Evolutionary conservation across 345 rosid species (phyloP).

Genomic region (Brassica rapa): DNA sequence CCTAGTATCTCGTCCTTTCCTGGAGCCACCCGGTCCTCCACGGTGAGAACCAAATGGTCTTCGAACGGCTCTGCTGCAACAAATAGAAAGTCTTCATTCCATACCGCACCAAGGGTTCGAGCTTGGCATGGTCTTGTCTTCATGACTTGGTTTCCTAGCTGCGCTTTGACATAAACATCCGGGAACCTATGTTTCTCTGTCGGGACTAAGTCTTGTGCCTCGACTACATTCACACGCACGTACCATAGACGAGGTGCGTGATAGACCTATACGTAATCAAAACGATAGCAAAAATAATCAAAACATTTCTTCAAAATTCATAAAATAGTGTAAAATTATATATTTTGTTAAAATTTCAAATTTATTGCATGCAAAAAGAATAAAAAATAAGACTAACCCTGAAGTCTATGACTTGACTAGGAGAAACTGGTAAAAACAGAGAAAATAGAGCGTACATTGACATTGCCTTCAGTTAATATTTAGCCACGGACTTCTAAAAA

Average conservation of each 20-base stretch:
- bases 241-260: slow-evolving; percentile 95
- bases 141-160: slow-evolving; percentile 74
- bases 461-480: background rate
- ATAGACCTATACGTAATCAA: slow-evolving; percentile 47
- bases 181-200: slow-evolving; percentile 78
- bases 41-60: slow-evolving; percentile 73
- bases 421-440: slow-evolving; percentile 4
- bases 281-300: background rate
- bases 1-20: slow-evolving; percentile 92
- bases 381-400: background rate
- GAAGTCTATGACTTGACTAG: background rate
- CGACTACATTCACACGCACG: slow-evolving; percentile 83
- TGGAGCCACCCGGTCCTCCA: slow-evolving; percentile 83
- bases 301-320: too few relatives aligned
- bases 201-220: slow-evolving; percentile 88
- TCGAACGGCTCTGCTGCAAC: slow-evolving; percentile 94
- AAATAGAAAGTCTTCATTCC: slow-evolving; percentile 96
- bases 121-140: slow-evolving; percentile 80
- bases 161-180: slow-evolving; percentile 80
- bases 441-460: background rate
- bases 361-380: background rate
- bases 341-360: background rate
- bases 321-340: too few relatives aligned
- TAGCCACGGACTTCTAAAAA: background rate
- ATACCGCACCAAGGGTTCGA: slow-evolving; percentile 69